Evolutionary conservation across 371 early-diverging fungal genomes (phyloP), one percentile per base, ranked within the genome.

Genomic region (Cokeromyces recurvatus): DNA sequence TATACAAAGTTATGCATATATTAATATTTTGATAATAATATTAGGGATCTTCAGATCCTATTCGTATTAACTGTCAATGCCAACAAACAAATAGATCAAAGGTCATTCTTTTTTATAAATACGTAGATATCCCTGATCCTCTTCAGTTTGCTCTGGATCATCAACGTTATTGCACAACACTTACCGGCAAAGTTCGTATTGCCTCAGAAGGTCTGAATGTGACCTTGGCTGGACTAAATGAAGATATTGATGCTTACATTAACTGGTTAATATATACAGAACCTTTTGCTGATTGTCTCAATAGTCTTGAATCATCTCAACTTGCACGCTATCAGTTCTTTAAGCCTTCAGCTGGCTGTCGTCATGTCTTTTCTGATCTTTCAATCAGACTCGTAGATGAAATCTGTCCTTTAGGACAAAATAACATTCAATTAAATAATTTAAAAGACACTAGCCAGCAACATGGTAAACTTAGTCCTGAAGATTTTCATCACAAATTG

Each of bases 261-360:
- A 60, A 75, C 29, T 66, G 66, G 58, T 46, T 61, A 10, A 61
- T 62, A 45, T 11, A 29, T 11, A 29, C 29, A 8, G 44, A 49
- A 4, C 46, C 51, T 10, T 54, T 54, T 17, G 38, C 32, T 8
- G 22, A 46, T 8, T 35, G 41, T 2, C 32, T 41, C 4, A 39
- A 47, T 16, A 10, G 22, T 1, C 5, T 29, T 1, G 8, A 11
- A 1, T 11, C 17, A 9, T 16, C 35, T 11, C 9, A 4, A 0
- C n/a, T 39, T n/a, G 14, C 48, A 14, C 35, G 41, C 7, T 62
- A 65, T 36, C 20, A 48, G n/a, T 85, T 85, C 48, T 87, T 87
- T 51, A 87, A 87, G 32, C 87, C 87, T 14, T 76, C 79, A 1
- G 32, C 42, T n/a, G 87, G 87, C 3, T 87, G 87, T 45, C 45